Base-by-base conservation (phyloP, 306 rosid genomes). In the Vachellia collinsii region DNA sequence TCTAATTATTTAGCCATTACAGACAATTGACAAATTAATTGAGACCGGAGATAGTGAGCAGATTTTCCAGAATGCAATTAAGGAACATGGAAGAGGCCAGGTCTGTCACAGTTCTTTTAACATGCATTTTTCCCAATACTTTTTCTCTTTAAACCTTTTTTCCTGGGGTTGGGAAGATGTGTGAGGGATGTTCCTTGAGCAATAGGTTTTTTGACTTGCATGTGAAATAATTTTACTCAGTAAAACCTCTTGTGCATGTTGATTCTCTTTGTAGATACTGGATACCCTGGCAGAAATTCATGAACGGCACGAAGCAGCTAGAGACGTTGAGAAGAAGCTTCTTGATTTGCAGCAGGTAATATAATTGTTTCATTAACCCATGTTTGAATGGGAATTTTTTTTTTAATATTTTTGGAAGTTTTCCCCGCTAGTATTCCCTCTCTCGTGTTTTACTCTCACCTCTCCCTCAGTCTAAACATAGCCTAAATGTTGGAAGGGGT, bases 21-120 rank as follows among this genome's bases (percentile, higher is more conserved):
- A 94, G 99, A 95, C 99, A 74, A 89, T 95, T 84, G 98, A 95
- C 81, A 93, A 91, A 88, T 88, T 95, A 82, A 93, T 95, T 78
- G 99, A 95, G 87, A 95, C 96, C 7, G 99, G 99, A 80, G 98
- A 95, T 34, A 88, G 98, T 54, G 98, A 95, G 85, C 97, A 95
- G 77, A 93, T 93, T 82, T 95, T 93, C 85, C 91, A 93, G 67
- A 95, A 95, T 90, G 99, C 99, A 65, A 91, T 95, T 78, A 97
- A 87, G 50, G 97, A 95, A 86, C 99, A 95, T 82, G 99, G 99
- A 36, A 87, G 99, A 87, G 98, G 98, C 86, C 98, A 80, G 99
- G 99, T 95, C 61, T 72, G 75, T 77, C 83, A 53, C 53, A 79
- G 44, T 62, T 56, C 34, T 20, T 2, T 29, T 1, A 29, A 29